Evolutionary conservation across 164 flowering plant species (phyloP), one percentile per base, ranked within the genome.

Genomic region (Piper betle): DNA sequence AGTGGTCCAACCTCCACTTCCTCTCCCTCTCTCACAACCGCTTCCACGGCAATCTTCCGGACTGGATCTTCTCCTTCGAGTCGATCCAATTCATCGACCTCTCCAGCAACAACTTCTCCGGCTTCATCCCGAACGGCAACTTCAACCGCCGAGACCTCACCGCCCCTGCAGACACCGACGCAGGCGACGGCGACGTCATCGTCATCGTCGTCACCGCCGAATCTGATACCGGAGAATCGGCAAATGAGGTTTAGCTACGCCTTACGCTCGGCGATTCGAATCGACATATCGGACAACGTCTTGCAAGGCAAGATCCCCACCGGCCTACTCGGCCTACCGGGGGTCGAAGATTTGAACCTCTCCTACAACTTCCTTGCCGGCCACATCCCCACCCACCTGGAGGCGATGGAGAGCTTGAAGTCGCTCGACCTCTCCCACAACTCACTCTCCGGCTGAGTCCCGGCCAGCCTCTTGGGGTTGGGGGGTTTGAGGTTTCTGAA

Each of bases 341-440:
- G 88, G n/a, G 37, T 92, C 62, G 84, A 89, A 40, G 83, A 80
- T 70, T 65, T 92, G 62, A 92, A 92, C 63, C 66, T 89, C 42
- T 89, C 98, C 3, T 73, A 72, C 68, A 92, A 92, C 70, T 77
- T 69, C 54, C 84, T 92, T 8, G 75, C 66, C 20, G 98, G 97
- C 65, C 76, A 72, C 66, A 78, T 92, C 63, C 88, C 85, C 0
- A 54, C 37, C 18, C 71, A 75, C 53, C 63, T 87, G 18, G 85
- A 75, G 68, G 82, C 75, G 63, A 80, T 90, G 96, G 37, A 53
- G 71, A 82, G 69, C 39, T 68, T 92, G 52, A 83, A 69, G 58
- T 73, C 74, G 33, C 70, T 90, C 71, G 98, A 92, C 73, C 71
- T 92, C 55, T 92, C 98, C 0, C 88, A 89, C 64, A 92, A 92